Percentiles rank a stretch among this genome's conserved stretches.
phyloP scores from a whole-genome alignment of 352 stramenopile genomes.

The Globisporangium solare region DNA sequence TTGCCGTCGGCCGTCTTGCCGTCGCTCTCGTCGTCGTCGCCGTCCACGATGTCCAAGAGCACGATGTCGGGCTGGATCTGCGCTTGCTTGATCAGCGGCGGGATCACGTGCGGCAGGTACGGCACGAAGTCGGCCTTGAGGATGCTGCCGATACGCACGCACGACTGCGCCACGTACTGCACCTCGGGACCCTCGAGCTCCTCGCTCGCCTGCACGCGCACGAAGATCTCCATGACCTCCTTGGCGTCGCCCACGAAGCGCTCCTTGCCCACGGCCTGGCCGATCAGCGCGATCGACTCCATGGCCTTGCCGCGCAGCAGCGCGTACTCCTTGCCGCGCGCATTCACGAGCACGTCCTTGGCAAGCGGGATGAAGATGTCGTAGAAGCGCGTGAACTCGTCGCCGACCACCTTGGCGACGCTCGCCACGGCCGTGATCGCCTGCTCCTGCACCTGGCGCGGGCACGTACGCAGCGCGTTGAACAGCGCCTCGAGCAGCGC shows the following conservation, averaged over 20 bases:
- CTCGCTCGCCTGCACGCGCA: constrained; percentile 69
- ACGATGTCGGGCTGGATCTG: constrained; percentile 81
- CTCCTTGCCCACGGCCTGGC: constrained; percentile 84
- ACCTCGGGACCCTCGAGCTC: constrained; percentile 69
- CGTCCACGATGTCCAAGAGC: constrained; percentile 59
- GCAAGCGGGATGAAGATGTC: constrained; percentile 86
- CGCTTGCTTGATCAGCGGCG: constrained; percentile 75
- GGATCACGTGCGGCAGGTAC: constrained; percentile 81
- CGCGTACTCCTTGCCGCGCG: constrained; percentile 68
- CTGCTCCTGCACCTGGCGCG: constrained; percentile 84
- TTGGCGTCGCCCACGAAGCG: constrained; percentile 72
- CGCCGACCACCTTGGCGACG: constrained; percentile 78
- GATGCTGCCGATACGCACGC: constrained; percentile 82
- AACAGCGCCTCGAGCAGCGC: constrained; percentile 77
- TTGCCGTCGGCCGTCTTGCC: constrained; percentile 55
- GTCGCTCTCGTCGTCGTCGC: constrained; percentile 53
- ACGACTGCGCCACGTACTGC: constrained; percentile 86
- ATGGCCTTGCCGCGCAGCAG: constrained; percentile 84
- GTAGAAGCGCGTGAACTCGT: constrained; percentile 78
- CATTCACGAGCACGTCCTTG: constrained; percentile 80
- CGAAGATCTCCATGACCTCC: constrained; percentile 85
- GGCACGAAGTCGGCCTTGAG: constrained; percentile 85
- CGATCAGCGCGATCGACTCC: constrained; percentile 86
- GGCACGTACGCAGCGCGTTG: constrained; percentile 66
- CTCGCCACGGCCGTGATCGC: constrained; percentile 83